Conservation (phyloP, 2,329 filamentous ascomycete genomes). For the Fusarium oxysporum region DNA sequence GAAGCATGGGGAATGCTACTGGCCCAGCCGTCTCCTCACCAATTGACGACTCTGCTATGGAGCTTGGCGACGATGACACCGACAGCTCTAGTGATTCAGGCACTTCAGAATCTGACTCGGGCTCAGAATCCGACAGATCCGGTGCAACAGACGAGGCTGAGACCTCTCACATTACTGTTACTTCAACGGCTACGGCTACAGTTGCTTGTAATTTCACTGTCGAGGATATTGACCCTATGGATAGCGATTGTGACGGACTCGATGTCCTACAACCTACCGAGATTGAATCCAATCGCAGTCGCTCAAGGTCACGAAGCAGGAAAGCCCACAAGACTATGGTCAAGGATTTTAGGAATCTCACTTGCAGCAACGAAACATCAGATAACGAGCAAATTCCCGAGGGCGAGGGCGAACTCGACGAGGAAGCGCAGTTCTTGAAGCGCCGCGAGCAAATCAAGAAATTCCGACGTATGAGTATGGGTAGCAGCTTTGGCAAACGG, state of each 20-base stretch:
- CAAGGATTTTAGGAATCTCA: conserved; percentile 58
- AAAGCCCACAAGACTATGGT: conserved; percentile 59
- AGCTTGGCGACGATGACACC: conserved; percentile 26
- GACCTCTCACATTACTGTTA: conserved; percentile 34
- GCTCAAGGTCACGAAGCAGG: conserved; percentile 53
- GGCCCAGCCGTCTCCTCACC: conserved; percentile 20
- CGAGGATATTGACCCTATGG: conserved; percentile 61
- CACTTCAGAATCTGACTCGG: conserved; percentile 38
- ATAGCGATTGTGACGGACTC: conserved; percentile 57
- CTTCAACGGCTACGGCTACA: conserved; percentile 30
- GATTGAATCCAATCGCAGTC: conserved; percentile 60
- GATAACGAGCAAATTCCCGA: conserved; percentile 52
- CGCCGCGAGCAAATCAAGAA: conserved; percentile 58
- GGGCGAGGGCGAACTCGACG: conserved; percentile 52
- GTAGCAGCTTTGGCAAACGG: conserved; percentile 66
- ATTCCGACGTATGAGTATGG: conserved; percentile 60
- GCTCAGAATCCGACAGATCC: conserved; percentile 40
- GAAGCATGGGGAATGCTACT: conserved; percentile 42
- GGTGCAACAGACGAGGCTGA: conserved; percentile 41
- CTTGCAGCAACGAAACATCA: conserved; percentile 55
- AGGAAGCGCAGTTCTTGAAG: conserved; percentile 53
- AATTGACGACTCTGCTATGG: conserved; percentile 28
- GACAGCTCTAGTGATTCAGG: conserved; percentile 33
- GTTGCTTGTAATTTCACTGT: conserved; percentile 52
- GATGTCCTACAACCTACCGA: conserved; percentile 58